Percentiles rank a stretch among this genome's conserved stretches.
Conservation (phyloP, 1,139 yeast species). For the Magnusiomyces ingens region DNA sequence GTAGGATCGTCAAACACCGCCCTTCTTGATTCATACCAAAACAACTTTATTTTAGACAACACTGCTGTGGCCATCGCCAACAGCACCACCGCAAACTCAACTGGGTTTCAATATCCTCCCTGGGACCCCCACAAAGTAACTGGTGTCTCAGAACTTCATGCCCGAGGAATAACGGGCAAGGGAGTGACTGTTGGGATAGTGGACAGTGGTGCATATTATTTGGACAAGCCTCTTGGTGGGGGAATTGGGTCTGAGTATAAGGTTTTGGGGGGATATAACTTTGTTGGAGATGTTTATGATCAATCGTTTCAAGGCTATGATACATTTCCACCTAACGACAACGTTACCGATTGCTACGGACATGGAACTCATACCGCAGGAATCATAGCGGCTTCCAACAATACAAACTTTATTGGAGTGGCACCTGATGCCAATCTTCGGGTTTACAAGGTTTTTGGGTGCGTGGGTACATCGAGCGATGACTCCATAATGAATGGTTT, state of each 20-base stretch:
- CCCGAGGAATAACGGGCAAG: slow-evolving; percentile 15
- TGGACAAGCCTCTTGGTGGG: slow-evolving; percentile 16
- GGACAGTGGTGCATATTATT: slow-evolving; percentile 19
- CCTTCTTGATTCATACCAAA: neutral
- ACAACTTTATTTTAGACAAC: neutral
- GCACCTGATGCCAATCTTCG: slow-evolving; percentile 22
- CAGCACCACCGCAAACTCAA: neutral
- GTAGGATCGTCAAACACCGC: neutral
- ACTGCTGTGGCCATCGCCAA: neutral
- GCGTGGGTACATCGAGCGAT: slow-evolving; percentile 16
- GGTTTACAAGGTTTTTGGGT: slow-evolving; percentile 22
- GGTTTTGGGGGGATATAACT: slow-evolving; percentile 16
- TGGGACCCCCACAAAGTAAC: slow-evolving; percentile 20
- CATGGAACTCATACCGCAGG: slow-evolving; percentile 24
- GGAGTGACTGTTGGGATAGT: slow-evolving; percentile 16
- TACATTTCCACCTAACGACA: slow-evolving; percentile 4
- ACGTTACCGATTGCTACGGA: slow-evolving; percentile 19
- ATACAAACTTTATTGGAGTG: slow-evolving; percentile 18
- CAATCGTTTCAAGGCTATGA: neutral
- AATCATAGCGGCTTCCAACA: slow-evolving; percentile 19
- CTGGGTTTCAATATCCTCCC: neutral
- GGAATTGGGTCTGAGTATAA: slow-evolving; percentile 18
- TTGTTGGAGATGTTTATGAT: slow-evolving; percentile 9
- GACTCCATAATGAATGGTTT: slow-evolving; percentile 17
- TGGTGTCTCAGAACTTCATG: slow-evolving; percentile 18